Conservation (phyloP, 306 rosid species). For the Vigna trinervia region DNA sequence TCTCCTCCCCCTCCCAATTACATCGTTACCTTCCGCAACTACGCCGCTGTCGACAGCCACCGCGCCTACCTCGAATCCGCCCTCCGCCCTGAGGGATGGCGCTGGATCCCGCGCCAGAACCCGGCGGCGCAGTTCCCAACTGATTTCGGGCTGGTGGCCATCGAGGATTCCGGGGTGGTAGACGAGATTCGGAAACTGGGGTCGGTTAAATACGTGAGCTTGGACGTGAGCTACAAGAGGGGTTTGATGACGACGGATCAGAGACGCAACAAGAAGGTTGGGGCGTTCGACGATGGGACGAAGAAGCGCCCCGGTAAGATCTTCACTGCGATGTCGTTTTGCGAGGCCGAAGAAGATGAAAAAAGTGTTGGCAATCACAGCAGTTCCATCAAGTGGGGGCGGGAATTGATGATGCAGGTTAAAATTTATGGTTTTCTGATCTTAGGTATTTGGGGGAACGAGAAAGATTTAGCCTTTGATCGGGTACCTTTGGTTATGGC, state of each 20-base stretch:
- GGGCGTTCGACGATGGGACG: constrained; percentile 73
- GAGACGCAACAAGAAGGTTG: constrained; percentile 40
- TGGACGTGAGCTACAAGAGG: constrained; percentile 71
- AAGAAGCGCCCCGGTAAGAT: constrained; percentile 97
- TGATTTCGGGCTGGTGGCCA: constrained; percentile 83
- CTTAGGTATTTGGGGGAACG: constrained; percentile 3
- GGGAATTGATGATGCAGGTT: constrained; percentile 80
- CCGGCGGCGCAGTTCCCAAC: constrained; percentile 82
- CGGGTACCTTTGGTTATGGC: constrained; percentile 1
- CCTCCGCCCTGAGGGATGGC: constrained; percentile 69
- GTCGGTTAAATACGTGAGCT: constrained; percentile 79
- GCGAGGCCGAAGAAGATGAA: constrained; percentile 52
- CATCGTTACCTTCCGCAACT: constrained; percentile 72
- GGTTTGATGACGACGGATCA: constrained; percentile 46
- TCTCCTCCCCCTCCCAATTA: constrained; percentile 47
- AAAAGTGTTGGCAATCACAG: constrained; percentile 49
- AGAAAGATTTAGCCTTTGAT: neutral
- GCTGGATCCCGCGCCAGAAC: constrained; percentile 85
- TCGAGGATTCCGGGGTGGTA: constrained; percentile 54
- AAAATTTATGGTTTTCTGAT: neutral
- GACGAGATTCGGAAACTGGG: constrained; percentile 61
- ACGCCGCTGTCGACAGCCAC: constrained; percentile 64
- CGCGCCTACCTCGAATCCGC: constrained; percentile 63
- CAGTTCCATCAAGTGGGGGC: constrained; percentile 58
- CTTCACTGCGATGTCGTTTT: constrained; percentile 83